Percentiles rank a stretch among this genome's conserved stretches.
Conservation (phyloP, 2,329 filamentous ascomycete species). For the Fusarium chaquense region DNA sequence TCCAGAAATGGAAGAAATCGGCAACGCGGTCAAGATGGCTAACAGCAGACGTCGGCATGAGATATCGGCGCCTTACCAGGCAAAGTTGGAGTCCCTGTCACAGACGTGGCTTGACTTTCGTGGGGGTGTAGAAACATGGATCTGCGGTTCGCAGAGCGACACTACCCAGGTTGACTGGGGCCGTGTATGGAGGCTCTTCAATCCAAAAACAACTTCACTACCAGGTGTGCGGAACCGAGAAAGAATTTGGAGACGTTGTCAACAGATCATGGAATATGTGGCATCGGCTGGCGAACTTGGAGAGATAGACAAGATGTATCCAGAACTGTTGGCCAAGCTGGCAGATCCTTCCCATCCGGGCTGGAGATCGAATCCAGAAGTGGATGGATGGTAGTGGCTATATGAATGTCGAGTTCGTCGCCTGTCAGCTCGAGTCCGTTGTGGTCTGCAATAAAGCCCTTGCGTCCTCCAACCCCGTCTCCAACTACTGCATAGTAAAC, state of each 20-base stretch:
- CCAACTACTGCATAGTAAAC: accelerated
- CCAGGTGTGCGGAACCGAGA: conserved; percentile 2
- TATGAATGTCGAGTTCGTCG: accelerated
- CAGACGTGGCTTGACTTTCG: not conserved
- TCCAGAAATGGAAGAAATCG: not conserved
- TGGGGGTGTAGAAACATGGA: not conserved
- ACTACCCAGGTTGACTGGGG: not conserved
- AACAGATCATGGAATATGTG: not conserved
- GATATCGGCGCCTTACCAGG: not conserved
- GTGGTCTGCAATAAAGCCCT: not conserved
- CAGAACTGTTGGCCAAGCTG: not conserved
- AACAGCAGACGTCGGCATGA: not conserved
- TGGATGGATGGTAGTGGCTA: not conserved
- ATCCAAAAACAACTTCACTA: not conserved
- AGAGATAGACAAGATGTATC: not conserved
- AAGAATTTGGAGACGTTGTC: not conserved
- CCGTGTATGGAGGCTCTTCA: not conserved
- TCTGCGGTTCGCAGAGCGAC: accelerated
- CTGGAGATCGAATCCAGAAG: not conserved
- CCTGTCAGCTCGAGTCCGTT: too few relatives aligned
- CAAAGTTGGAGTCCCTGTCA: accelerated
- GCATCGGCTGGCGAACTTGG: not conserved
- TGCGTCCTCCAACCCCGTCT: accelerated
- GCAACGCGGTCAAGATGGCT: accelerated
- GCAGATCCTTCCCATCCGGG: not conserved